Evolutionary conservation across 2,329 filamentous ascomycete species (phyloP).

Genomic region (Xylaria sp.): DNA sequence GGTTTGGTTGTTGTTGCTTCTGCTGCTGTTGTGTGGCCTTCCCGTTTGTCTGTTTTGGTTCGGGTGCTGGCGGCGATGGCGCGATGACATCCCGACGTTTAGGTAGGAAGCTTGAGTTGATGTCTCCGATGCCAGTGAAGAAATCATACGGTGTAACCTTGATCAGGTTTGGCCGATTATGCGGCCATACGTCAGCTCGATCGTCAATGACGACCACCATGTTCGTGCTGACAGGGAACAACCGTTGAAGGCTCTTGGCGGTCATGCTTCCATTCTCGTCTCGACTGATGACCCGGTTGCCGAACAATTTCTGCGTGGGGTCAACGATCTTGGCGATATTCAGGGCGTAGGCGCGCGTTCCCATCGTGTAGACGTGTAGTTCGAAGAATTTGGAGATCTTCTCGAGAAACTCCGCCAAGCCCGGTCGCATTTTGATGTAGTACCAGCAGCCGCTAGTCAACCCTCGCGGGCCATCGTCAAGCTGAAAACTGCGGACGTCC

Average conservation of each 20-base stretch:
- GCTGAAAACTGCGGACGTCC: conserved; percentile 84
- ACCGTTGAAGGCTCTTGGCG: conserved; percentile 82
- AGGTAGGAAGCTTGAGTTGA: conserved; percentile 95
- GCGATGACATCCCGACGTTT: conserved; percentile 65
- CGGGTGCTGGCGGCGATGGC: conserved; percentile 23
- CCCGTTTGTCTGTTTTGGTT: conserved; percentile 27
- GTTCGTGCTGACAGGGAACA: conserved; percentile 96
- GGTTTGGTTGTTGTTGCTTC: conserved; percentile 9
- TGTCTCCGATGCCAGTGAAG: conserved; percentile 96
- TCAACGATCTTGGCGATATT: conserved; percentile 93
- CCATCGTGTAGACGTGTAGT: conserved; percentile 99
- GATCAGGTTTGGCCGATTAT: conserved; percentile 89
- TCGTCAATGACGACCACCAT: conserved; percentile 99
- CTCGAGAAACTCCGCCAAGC: conserved; percentile 78
- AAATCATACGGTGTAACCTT: conserved; percentile 97
- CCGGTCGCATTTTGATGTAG: conserved; percentile 96
- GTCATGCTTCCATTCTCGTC: conserved; percentile 95
- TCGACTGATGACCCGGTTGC: conserved; percentile 91
- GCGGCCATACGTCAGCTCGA: conserved; percentile 90
- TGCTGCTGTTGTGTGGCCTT: too few species aligned
- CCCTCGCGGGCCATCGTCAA: conserved; percentile 81
- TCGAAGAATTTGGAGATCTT: conserved; percentile 66
- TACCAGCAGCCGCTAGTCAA: conserved; percentile 80
- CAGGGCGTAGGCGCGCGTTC: conserved; percentile 91
- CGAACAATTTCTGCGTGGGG: conserved; percentile 85